Conservation (phyloP, 805 yeast genomes). For the Pichia cephalocereana region DNA sequence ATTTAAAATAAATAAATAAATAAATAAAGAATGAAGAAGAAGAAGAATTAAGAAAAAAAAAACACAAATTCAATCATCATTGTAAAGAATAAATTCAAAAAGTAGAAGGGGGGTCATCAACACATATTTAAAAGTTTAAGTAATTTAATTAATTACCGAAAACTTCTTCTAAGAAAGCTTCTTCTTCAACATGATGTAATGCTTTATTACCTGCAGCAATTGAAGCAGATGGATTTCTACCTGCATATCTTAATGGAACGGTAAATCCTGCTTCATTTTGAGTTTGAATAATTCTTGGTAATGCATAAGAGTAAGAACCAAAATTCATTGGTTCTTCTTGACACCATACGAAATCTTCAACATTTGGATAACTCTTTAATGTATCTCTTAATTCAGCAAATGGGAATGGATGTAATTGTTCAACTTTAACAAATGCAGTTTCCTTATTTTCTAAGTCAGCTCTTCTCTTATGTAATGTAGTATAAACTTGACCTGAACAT, state of each 20-base stretch:
- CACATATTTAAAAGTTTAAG: no score
- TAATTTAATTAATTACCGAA: constrained; percentile 27
- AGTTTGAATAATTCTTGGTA: constrained; percentile 76
- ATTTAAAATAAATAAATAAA: neutral
- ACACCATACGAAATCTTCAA: constrained; percentile 88
- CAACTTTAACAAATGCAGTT: constrained; percentile 83
- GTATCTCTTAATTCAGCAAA: constrained; percentile 85
- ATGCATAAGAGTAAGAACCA: constrained; percentile 76
- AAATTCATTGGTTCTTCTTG: constrained; percentile 99
- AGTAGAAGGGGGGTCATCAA: no score
- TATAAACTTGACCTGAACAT: constrained; percentile 89
- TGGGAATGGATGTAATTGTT: constrained; percentile 99
- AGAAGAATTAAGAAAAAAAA: neutral
- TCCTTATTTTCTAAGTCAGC: constrained; percentile 62
- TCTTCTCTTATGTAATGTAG: constrained; percentile 87
- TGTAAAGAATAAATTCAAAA: constrained; percentile 1
- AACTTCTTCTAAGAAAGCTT: constrained; percentile 72
- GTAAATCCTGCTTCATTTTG: constrained; percentile 65
- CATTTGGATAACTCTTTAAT: constrained; percentile 67
- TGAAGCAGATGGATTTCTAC: constrained; percentile 96
- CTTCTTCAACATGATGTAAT: constrained; percentile 83
- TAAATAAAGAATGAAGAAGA: neutral
- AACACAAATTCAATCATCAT: no score
- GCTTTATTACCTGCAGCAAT: constrained; percentile 96
- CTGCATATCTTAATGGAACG: constrained; percentile 69